These are phyloP conservation scores for Taphrina wiesneri DNA, from an alignment of 1,139 yeast genomes.

Conservation along the genomic window DNA sequence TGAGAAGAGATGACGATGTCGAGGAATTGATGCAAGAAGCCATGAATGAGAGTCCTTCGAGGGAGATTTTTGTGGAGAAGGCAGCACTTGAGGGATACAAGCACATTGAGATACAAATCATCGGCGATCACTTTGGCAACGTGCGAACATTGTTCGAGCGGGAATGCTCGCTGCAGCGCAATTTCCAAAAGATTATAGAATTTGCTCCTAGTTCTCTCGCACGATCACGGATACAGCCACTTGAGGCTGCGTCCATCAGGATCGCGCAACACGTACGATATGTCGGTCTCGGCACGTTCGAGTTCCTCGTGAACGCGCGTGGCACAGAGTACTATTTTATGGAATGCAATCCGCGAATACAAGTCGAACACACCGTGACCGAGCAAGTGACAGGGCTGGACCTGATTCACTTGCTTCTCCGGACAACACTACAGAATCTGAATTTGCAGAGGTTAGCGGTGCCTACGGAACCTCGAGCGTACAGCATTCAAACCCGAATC, in stretches of 20 bases:
- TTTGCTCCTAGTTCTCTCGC: conserved; percentile 77
- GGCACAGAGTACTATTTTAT: conserved; percentile 83
- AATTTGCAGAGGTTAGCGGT: conserved; percentile 85
- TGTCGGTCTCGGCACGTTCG: conserved; percentile 97
- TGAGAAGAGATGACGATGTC: conserved; percentile 75
- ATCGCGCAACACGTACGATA: conserved; percentile 75
- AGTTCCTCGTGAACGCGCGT: conserved; percentile 79
- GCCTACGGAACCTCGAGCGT: conserved; percentile 80
- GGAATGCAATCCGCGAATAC: conserved; percentile 94
- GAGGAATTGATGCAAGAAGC: conserved; percentile 46
- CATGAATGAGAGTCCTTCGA: conserved; percentile 60
- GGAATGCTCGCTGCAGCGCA: conserved; percentile 94
- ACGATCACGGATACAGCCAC: conserved; percentile 61
- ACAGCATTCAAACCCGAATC: conserved; percentile 98
- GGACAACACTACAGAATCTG: conserved; percentile 4
- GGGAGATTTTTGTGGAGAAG: conserved; percentile 87
- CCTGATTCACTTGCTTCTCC: conserved; percentile 93
- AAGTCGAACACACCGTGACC: conserved; percentile 96
- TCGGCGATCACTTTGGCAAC: conserved; percentile 90
- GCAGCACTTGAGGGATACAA: conserved; percentile 78
- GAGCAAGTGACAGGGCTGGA: conserved; percentile 93
- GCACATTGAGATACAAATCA: conserved; percentile 97
- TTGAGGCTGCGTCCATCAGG: conserved; percentile 83
- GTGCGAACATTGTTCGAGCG: conserved; percentile 95
- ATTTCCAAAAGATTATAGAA: conserved; percentile 93